Base-by-base conservation (phyloP, 305 asterid genomes). In the Fraxinus floribunda region DNA sequence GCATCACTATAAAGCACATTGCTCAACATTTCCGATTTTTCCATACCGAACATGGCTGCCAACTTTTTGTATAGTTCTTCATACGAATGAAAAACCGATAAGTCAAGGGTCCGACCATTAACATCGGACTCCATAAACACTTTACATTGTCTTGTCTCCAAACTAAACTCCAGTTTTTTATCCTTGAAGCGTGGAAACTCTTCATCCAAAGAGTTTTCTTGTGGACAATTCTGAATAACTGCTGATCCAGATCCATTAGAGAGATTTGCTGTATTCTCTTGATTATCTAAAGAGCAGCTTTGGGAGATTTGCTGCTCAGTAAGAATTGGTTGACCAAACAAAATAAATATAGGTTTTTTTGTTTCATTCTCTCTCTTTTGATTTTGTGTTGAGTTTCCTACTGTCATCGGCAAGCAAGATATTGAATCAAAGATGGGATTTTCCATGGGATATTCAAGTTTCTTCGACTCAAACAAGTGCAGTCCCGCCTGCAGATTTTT, bases 271-370 rank as follows among this genome's bases (percentile, higher is more conserved):
- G 74, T 78, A 46, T 83, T 81, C 6, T 89, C 91, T 6, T 73
- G 90, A 77, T 89, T 90, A 29, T 87, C 93, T 13, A 77, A 35
- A 5, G 90, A 91, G 79, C 83, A 84, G 88, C 89, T 89, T 76
- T 70, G 86, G n/a, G 92, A 91, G 46, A 95, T 89, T 78, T 95
- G 99, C 72, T 89, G 92, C 71, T 91, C 97, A 0, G 97, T 92
- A 44, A 87, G 90, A 77, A 95, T 95, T 5, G 97, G 94, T 78
- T 91, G 91, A 10, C 99, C 99, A 55, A 95, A 95, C 86, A 95
- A 79, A 79, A 84, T 4, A 72, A 95, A 90, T 76, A 15, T 26
- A 0, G 97, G 94, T 0, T 73, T 72, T 78, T 89, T 88, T 10
- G 79, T 70, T n/a, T 79, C 85, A 11, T 85, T 73, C 0, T 78